These are phyloP conservation scores for Psidium friedrichsthalianum DNA, from an alignment of 345 rosid species.

Conservation along the genomic window DNA sequence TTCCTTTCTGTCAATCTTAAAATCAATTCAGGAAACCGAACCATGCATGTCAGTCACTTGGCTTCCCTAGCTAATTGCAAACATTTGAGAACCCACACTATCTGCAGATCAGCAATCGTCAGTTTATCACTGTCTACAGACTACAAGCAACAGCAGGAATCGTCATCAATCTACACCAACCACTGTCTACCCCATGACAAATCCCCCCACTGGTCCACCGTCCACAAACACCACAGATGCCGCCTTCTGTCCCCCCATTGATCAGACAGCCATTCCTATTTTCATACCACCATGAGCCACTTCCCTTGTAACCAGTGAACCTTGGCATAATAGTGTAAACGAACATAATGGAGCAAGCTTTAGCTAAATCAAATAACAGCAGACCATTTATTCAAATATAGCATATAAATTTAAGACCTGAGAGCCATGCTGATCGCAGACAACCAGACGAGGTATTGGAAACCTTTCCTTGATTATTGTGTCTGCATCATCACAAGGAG, in stretches of 20 bases:
- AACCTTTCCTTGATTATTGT: slow-evolving; percentile 73
- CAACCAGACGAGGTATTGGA: slow-evolving; percentile 83
- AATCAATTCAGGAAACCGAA: not conserved
- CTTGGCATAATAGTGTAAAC: not conserved
- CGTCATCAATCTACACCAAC: not conserved
- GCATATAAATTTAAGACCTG: slow-evolving; percentile 36
- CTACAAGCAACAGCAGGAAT: not conserved
- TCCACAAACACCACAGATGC: not conserved
- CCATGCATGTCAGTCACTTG: not conserved
- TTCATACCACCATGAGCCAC: not conserved
- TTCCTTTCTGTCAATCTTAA: not conserved
- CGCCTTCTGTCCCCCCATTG: not conserved
- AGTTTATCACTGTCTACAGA: not conserved
- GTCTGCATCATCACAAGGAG: slow-evolving; percentile 57
- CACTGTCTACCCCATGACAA: not conserved
- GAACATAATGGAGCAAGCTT: not conserved
- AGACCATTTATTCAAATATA: not conserved
- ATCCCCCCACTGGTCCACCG: not conserved
- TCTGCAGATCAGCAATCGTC: not conserved
- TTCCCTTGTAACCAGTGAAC: not conserved
- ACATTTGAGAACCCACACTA: not conserved
- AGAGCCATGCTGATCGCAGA: slow-evolving; percentile 95
- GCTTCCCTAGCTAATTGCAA: not conserved
- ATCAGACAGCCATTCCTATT: not conserved
- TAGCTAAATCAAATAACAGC: not conserved